Evolutionary conservation across 2,329 filamentous ascomycete species (phyloP).

Genomic region (Alternaria angustiovoidea): DNA sequence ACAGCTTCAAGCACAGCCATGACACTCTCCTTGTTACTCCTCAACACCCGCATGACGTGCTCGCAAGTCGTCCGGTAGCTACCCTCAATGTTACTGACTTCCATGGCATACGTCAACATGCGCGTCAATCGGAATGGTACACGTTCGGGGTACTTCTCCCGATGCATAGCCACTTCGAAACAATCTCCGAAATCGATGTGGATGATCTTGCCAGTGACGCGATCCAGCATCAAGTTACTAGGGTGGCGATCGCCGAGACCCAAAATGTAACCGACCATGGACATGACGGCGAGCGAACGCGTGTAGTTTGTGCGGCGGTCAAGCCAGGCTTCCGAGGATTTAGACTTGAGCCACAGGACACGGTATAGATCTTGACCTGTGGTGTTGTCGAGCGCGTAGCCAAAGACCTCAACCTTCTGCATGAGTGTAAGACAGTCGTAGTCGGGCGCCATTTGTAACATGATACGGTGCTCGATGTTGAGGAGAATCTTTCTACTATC

Average conservation of each 20-base stretch:
- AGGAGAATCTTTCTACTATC: slow-evolving; percentile 96
- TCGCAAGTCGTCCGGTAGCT: slow-evolving; percentile 98
- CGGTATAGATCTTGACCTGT: slow-evolving; percentile 98
- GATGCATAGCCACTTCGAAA: slow-evolving; percentile 99
- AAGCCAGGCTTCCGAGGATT: slow-evolving; percentile 97
- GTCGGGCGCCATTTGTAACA: slow-evolving; percentile 99
- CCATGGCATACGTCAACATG: slow-evolving; percentile 99
- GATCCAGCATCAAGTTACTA: slow-evolving; percentile 96
- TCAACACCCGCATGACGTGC: slow-evolving; percentile 95
- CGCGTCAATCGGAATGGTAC: slow-evolving; percentile 97
- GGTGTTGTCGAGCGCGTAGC: slow-evolving; percentile 98
- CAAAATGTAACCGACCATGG: slow-evolving; percentile 99
- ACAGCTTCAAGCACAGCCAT: slow-evolving; percentile 98
- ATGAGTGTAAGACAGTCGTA: slow-evolving; percentile 98
- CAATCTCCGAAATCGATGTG: slow-evolving; percentile 99
- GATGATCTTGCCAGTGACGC: slow-evolving; percentile 93
- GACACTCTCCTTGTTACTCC: slow-evolving; percentile 97
- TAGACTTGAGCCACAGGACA: slow-evolving; percentile 98
- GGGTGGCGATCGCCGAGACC: slow-evolving; percentile 96
- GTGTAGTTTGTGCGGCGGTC: slow-evolving; percentile 99
- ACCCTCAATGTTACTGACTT: slow-evolving; percentile 99
- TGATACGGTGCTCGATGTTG: slow-evolving; percentile 99
- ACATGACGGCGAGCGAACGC: slow-evolving; percentile 96
- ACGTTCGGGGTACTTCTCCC: slow-evolving; percentile 97
- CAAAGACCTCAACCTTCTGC: slow-evolving; percentile 99